Evolutionary conservation across 208 protist species (phyloP).

Genomic region (Trypanosoma caninum): DNA sequence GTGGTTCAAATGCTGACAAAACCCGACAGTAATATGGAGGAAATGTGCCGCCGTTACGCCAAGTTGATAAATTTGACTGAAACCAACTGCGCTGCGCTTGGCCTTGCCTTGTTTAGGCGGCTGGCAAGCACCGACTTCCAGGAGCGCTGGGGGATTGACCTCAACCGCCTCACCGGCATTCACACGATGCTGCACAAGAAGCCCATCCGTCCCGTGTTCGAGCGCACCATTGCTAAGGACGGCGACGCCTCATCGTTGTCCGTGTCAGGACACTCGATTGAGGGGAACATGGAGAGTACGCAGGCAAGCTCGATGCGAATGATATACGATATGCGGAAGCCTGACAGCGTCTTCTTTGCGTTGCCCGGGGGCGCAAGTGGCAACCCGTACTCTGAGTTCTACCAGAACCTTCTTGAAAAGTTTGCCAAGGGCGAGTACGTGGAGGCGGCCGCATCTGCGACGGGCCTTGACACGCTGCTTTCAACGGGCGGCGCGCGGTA

Average conservation of each 20-base stretch:
- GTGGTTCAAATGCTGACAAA: slow-evolving; percentile 30
- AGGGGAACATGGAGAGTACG: slow-evolving; percentile 35
- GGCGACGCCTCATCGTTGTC: slow-evolving; percentile 43
- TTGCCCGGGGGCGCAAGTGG: slow-evolving; percentile 57
- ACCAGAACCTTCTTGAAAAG: slow-evolving; percentile 45
- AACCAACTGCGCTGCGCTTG: slow-evolving; percentile 32
- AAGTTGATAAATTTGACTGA: slow-evolving; percentile 16
- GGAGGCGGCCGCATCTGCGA: neutral
- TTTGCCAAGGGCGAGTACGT: slow-evolving; percentile 46
- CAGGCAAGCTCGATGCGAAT: slow-evolving; percentile 52
- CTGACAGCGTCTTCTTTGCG: slow-evolving; percentile 32
- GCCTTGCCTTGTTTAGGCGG: slow-evolving; percentile 22
- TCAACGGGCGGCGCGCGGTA: neutral
- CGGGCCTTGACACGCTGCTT: neutral
- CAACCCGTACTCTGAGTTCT: slow-evolving; percentile 59
- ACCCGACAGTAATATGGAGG: slow-evolving; percentile 22
- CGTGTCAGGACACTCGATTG: slow-evolving; percentile 36
- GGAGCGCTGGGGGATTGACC: slow-evolving; percentile 49
- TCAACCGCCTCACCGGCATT: slow-evolving; percentile 39
- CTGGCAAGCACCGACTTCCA: slow-evolving; percentile 24
- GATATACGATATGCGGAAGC: slow-evolving; percentile 44
- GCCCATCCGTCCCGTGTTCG: slow-evolving; percentile 38
- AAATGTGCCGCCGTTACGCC: slow-evolving; percentile 25
- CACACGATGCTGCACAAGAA: slow-evolving; percentile 43
- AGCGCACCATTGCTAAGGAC: slow-evolving; percentile 46